Evolutionary conservation across 2,329 filamentous ascomycete species (phyloP).

Genomic region (Blastomyces gilchristii): DNA sequence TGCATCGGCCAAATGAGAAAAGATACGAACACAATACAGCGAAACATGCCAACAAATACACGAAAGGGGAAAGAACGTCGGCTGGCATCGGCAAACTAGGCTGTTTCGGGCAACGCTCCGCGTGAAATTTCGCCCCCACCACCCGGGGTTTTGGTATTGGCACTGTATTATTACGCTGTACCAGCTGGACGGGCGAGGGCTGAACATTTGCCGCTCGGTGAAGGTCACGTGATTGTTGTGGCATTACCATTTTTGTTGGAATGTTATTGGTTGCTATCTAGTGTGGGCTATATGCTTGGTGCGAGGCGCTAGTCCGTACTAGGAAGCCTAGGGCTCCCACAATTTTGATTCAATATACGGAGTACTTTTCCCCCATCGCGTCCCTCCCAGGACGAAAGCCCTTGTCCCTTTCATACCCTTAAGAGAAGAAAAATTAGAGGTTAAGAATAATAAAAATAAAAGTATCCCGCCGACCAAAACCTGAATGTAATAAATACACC

Average conservation of each 20-base stretch:
- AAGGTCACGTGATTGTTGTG: neutral
- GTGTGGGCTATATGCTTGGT: no score
- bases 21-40: neutral
- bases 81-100: neutral
- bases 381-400: neutral
- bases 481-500: neutral
- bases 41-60: neutral
- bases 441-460: neutral
- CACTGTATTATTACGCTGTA: neutral
- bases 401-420: no score
- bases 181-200: neutral
- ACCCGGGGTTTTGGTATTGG: neutral
- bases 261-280: no score
- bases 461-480: neutral
- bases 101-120: neutral
- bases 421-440: neutral
- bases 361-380: no score
- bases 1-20: neutral
- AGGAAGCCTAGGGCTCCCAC: no score
- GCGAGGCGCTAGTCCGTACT: no score
- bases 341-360: no score
- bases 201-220: neutral
- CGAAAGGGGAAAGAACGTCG: neutral
- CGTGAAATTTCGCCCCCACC: neutral
- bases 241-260: no score